phyloP scores from a whole-genome alignment of 2,329 filamentous ascomycete genomes.

The Penicillium concentricum region DNA sequence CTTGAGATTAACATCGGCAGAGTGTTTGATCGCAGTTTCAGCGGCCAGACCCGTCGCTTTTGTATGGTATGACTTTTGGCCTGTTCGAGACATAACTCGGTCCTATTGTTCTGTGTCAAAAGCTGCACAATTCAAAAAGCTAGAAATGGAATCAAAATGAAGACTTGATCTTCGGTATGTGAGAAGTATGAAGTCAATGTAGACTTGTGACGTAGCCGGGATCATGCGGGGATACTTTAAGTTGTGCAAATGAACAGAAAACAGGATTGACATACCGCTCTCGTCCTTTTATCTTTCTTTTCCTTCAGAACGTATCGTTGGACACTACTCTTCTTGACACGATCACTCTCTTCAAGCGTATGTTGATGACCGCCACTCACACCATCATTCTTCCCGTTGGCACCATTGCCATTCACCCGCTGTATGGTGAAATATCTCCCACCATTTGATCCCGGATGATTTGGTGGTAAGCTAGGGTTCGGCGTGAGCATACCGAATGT shows the following conservation, averaged over 20 bases:
- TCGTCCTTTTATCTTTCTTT: slow-evolving; percentile 65
- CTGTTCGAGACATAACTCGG: slow-evolving; percentile 49
- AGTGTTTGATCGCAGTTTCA: slow-evolving; percentile 67
- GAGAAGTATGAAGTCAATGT: not conserved
- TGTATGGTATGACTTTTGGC: slow-evolving; percentile 68
- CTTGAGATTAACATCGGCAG: slow-evolving; percentile 69
- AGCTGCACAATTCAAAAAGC: slow-evolving; percentile 4
- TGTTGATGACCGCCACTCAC: slow-evolving; percentile 73
- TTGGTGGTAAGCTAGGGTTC: slow-evolving; percentile 39
- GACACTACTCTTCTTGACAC: slow-evolving; percentile 78
- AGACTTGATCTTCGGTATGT: not conserved
- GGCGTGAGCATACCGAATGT: slow-evolving; percentile 48
- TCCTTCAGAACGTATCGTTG: slow-evolving; percentile 63
- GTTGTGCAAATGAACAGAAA: slow-evolving; percentile 3
- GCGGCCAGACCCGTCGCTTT: slow-evolving; percentile 71
- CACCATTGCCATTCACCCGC: slow-evolving; percentile 73
- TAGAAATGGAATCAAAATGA: not conserved
- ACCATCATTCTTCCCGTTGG: slow-evolving; percentile 69
- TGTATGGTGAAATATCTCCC: slow-evolving; percentile 72
- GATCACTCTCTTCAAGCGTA: slow-evolving; percentile 69
- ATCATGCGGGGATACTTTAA: slow-evolving; percentile 12
- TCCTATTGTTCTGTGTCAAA: slow-evolving; percentile 20
- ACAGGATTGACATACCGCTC: slow-evolving; percentile 46
- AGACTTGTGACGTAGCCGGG: slow-evolving; percentile 21
- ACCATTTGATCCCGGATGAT: slow-evolving; percentile 50